These are phyloP conservation scores for Zelopaecilomyces penicillatus DNA, from an alignment of 2,329 filamentous ascomycete species.

Conservation along the genomic window DNA sequence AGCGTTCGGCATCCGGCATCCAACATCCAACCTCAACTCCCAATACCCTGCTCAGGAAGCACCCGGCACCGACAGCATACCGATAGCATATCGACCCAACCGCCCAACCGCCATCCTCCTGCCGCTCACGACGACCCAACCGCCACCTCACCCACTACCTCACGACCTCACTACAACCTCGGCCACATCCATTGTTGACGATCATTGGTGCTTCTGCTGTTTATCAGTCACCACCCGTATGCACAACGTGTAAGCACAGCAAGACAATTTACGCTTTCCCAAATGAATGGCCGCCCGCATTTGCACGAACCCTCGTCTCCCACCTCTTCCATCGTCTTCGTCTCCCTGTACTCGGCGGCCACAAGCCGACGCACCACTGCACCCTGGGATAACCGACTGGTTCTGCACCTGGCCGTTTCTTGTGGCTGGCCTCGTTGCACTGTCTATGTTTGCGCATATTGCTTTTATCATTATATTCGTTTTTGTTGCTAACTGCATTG, in stretches of 20 bases:
- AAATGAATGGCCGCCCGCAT: slow-evolving; percentile 1
- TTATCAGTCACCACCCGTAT: neutral
- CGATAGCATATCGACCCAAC: no score
- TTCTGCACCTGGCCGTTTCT: slow-evolving; percentile 20
- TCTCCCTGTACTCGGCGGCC: slow-evolving; percentile 10
- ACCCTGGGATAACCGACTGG: slow-evolving; percentile 15
- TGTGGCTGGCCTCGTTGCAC: slow-evolving; percentile 13
- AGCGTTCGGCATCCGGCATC: no score
- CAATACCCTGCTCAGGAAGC: no score
- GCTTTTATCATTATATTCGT: neutral
- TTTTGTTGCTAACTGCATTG: neutral
- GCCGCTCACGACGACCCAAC: no score
- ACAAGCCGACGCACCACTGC: slow-evolving; percentile 11
- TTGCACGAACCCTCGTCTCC: slow-evolving; percentile 9
- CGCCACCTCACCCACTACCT: no score
- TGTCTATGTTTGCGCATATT: slow-evolving; percentile 8
- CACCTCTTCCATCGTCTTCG: slow-evolving; percentile 8
- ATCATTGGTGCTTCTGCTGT: neutral
- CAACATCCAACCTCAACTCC: no score
- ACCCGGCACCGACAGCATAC: no score
- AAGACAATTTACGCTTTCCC: slow-evolving; percentile 1
- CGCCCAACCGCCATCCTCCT: no score
- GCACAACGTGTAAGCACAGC: slow-evolving; percentile 4
- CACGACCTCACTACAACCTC: neutral
- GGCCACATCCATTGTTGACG: neutral